Base-by-base conservation (phyloP, 2,329 filamentous ascomycete genomes). In the Chaetomiaceae sp. region DNA sequence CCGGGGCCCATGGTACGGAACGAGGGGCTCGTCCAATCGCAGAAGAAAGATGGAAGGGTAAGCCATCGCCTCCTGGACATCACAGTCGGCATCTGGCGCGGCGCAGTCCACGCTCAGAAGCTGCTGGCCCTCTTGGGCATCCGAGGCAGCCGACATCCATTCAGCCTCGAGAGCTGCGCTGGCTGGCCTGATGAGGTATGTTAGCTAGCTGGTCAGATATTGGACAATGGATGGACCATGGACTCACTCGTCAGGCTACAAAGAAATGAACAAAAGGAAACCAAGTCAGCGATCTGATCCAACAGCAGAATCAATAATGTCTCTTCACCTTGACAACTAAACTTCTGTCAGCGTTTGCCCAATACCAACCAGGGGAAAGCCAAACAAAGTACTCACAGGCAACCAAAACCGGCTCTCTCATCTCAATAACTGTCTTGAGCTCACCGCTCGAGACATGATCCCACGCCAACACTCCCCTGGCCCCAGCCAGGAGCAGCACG, bases 41-140 rank as follows among this genome's bases (percentile, higher is more conserved):
- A 62, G 58, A 3, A 63, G 44, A 5, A 53, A 48, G 17, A 64
- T 45, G n/a, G 51, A 52, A 13, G 62, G 62, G 31, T 54, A 55
- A 1, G 43, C 17, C 19, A 47, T 48, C 9, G 48, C 37, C 12
- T 49, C 52, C 14, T 56, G 38, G n/a, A 50, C 37, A 17, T 43
- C 44, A 25, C 61, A 65, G 6, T 49, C 20, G 16, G 20, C 44
- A 10, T 47, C 33, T 13, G 52, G 31, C 2, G 20, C 34, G 9
- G 49, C 48, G 48, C 60, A 65, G 54, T 65, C 57, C 34, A 65
- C 39, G 45, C 58, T 61, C 13, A 62, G 23, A 4, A 63, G 51
- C 2, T 42, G 43, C 19, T 48, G 44, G 19, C 19, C 53, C n/a
- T 5, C 21, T 13, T 44, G n/a, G 16, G 43, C 44, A 9, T 42